A percentile compares a stretch with the other conserved stretches of the same genome.
Conservation (phyloP, 169 alveolate genomes). For the Plasmodium berghei region DNA sequence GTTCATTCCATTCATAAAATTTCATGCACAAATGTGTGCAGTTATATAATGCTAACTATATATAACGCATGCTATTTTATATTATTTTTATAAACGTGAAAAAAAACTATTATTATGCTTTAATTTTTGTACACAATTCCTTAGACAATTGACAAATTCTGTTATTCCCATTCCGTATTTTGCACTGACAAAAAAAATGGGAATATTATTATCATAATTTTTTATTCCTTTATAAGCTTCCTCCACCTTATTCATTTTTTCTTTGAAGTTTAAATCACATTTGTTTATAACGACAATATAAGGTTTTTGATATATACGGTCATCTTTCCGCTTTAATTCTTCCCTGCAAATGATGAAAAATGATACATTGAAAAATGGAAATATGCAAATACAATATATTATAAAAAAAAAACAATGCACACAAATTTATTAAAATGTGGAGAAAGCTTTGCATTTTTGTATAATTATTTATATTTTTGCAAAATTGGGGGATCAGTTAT, state of each 20-base stretch:
- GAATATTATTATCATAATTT: constrained; percentile 7
- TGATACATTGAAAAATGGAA: not conserved
- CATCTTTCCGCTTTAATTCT: constrained; percentile 41
- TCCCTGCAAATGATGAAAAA: constrained; percentile 7
- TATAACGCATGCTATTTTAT: too few species aligned
- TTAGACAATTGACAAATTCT: constrained; percentile 41
- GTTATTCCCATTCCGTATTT: constrained; percentile 61
- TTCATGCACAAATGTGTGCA: too few species aligned
- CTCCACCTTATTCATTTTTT: constrained; percentile 55
- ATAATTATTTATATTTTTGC: not conserved
- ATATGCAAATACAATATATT: not conserved
- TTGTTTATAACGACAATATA: constrained; percentile 68
- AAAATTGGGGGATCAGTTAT: not conserved
- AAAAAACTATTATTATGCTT: constrained; percentile 15
- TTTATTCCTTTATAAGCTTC: constrained; percentile 49
- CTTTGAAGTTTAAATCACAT: constrained; percentile 52
- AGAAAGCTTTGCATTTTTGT: too few species aligned
- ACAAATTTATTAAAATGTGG: too few species aligned
- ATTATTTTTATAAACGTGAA: too few species aligned
- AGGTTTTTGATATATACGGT: constrained; percentile 32
- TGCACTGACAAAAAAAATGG: constrained; percentile 64
- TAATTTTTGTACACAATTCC: constrained; percentile 37
- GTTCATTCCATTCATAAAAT: too few species aligned
- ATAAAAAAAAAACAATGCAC: not conserved
- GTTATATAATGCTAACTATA: too few species aligned